Conservation (phyloP, 768 basidiomycete species). For the Clitopilus passeckerianus region DNA sequence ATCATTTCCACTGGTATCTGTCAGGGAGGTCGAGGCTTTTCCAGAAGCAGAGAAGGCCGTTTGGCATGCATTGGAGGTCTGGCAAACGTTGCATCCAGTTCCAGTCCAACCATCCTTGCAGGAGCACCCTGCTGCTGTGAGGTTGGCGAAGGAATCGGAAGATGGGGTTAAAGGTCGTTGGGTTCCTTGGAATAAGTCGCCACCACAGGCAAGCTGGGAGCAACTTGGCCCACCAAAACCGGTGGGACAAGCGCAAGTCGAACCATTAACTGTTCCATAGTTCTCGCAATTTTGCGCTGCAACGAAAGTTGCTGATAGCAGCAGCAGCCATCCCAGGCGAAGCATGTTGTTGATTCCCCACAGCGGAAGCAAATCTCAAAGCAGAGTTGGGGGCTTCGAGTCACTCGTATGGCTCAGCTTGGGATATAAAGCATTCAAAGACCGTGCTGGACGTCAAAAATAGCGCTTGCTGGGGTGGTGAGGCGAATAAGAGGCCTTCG, state of each 20-base stretch:
- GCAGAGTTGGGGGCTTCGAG: not conserved
- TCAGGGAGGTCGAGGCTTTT: slow-evolving; percentile 22
- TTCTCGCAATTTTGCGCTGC: slow-evolving; percentile 59
- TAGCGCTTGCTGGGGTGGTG: not conserved
- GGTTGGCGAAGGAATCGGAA: slow-evolving; percentile 48
- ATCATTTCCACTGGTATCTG: slow-evolving; percentile 18
- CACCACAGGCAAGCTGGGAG: slow-evolving; percentile 69
- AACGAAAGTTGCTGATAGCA: slow-evolving; percentile 16
- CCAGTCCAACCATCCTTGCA: slow-evolving; percentile 79
- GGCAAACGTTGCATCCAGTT: slow-evolving; percentile 77
- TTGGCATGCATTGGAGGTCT: slow-evolving; percentile 62
- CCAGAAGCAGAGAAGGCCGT: slow-evolving; percentile 45
- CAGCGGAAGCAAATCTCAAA: not conserved
- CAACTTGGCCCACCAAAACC: slow-evolving; percentile 78
- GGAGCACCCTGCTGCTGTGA: slow-evolving; percentile 61
- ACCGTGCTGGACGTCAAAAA: not conserved
- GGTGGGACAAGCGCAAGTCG: slow-evolving; percentile 70
- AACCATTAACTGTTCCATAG: slow-evolving; percentile 53
- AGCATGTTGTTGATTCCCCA: not conserved
- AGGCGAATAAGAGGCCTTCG: not conserved
- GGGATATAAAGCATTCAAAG: not conserved
- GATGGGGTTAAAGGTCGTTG: slow-evolving; percentile 44
- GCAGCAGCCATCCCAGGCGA: slow-evolving; percentile 9
- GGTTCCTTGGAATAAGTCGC: slow-evolving; percentile 73
- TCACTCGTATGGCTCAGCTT: not conserved